Percentiles rank a stretch among this genome's conserved stretches.
Conservation (phyloP, 2,329 filamentous ascomycete genomes). For the Paecilomyces sp. region DNA sequence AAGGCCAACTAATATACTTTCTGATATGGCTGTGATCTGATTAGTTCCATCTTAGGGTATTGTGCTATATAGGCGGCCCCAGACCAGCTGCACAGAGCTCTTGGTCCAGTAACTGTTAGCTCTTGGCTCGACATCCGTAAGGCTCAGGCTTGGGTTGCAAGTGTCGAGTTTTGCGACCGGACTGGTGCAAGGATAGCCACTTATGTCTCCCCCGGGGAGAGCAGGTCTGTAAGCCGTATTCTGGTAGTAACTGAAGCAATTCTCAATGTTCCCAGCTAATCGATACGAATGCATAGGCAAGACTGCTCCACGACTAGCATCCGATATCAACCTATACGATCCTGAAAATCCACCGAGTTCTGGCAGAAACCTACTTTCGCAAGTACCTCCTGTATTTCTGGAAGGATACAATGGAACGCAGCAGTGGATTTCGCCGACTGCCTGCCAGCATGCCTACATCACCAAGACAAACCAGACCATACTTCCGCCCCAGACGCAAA, state of each 20-base stretch:
- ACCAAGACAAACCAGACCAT: constrained; percentile 50
- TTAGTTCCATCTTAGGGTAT: background rate
- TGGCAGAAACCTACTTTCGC: constrained; percentile 51
- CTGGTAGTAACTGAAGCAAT: background rate
- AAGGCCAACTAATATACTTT: background rate
- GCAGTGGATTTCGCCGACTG: constrained; percentile 30
- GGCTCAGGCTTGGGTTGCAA: background rate
- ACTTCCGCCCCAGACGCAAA: constrained; percentile 34
- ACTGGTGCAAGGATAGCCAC: constrained; percentile 3
- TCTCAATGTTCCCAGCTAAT: background rate
- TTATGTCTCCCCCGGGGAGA: constrained; percentile 24
- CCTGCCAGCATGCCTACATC: constrained; percentile 55
- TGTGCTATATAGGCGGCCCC: background rate
- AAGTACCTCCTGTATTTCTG: constrained; percentile 48
- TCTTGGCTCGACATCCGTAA: background rate
- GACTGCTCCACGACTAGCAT: constrained; percentile 42
- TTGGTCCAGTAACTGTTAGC: background rate
- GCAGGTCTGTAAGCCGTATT: constrained; percentile 22
- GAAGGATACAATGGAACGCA: constrained; percentile 25
- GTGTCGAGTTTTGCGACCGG: background rate
- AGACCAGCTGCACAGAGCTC: background rate
- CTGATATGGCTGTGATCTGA: background rate
- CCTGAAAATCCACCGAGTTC: constrained; percentile 33
- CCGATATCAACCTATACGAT: constrained; percentile 40
- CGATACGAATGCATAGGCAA: constrained; percentile 34